Conservation (phyloP, 2,329 filamentous ascomycete species). For the Fusarium miscanthi region DNA sequence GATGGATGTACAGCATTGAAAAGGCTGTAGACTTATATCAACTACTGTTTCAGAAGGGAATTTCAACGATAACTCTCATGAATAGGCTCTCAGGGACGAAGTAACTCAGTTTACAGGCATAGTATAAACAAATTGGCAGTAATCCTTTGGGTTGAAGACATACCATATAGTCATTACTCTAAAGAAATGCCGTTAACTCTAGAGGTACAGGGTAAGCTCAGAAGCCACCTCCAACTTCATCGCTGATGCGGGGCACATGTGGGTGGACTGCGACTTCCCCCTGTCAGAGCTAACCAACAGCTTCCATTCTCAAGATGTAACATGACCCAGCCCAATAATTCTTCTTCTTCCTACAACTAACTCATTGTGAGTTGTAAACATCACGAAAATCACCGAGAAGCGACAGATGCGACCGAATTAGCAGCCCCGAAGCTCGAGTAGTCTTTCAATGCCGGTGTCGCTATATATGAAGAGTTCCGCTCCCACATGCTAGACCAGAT, state of each 20-base stretch:
- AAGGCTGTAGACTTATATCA: background rate
- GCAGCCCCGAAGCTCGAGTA: background rate
- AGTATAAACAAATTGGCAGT: background rate
- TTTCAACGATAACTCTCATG: background rate
- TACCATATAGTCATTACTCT: background rate
- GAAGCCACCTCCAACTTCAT: background rate
- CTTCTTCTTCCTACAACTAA: constrained; percentile 14
- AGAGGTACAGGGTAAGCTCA: constrained; percentile 35
- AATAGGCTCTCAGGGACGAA: background rate
- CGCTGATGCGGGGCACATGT: constrained; percentile 30
- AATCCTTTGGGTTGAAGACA: background rate
- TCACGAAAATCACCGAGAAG: background rate
- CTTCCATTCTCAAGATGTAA: constrained; percentile 24
- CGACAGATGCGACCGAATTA: background rate
- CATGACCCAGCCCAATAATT: constrained; percentile 8
- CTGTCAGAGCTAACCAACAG: constrained; percentile 29
- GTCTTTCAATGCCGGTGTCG: constrained; percentile 29
- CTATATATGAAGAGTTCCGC: constrained; percentile 23
- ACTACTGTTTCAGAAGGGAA: background rate
- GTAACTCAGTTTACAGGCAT: background rate
- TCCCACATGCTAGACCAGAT: constrained; percentile 36
- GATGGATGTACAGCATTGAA: background rate
- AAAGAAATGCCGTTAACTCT: background rate
- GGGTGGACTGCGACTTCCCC: constrained; percentile 7
- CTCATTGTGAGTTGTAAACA: background rate